Conservation (phyloP, 2,329 filamentous ascomycete genomes). For the Periconia digitata region DNA sequence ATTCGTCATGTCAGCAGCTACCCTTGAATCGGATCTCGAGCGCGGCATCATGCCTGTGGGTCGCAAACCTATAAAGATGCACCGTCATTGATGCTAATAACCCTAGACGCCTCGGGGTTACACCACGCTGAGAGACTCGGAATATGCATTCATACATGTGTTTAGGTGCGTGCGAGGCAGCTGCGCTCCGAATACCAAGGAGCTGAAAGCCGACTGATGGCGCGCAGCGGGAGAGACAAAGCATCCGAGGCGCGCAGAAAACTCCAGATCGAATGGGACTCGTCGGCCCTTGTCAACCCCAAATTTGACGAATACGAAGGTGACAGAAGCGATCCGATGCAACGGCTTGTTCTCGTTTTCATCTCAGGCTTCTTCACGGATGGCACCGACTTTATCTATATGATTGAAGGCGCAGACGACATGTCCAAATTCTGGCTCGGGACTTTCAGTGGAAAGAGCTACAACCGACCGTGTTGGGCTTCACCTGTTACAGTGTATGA, state of each 20-base stretch:
- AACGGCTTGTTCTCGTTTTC: constrained; percentile 14
- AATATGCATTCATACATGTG: background rate
- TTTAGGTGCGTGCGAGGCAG: background rate
- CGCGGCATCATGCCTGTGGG: background rate
- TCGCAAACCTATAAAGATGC: no score
- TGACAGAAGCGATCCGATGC: background rate
- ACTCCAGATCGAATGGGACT: constrained; percentile 8
- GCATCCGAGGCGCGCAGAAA: constrained; percentile 4
- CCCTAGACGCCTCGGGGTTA: background rate
- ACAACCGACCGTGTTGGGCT: constrained; percentile 19
- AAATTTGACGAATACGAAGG: background rate
- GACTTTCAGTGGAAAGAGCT: constrained; percentile 16
- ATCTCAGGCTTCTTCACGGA: constrained; percentile 23
- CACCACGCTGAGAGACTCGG: background rate
- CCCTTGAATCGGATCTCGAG: no score
- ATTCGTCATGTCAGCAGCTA: no score
- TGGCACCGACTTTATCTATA: constrained; percentile 18
- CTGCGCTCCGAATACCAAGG: constrained; percentile 5
- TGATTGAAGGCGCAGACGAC: constrained; percentile 14
- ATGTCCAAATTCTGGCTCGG: constrained; percentile 16
- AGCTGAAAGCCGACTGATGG: background rate
- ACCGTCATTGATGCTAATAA: no score
- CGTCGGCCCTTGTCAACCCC: constrained; percentile 5
- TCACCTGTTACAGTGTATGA: constrained; percentile 3
- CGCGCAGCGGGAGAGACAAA: constrained; percentile 5